phyloP scores from a whole-genome alignment of 768 basidiomycete species.

The Mycena sanguinolenta region DNA sequence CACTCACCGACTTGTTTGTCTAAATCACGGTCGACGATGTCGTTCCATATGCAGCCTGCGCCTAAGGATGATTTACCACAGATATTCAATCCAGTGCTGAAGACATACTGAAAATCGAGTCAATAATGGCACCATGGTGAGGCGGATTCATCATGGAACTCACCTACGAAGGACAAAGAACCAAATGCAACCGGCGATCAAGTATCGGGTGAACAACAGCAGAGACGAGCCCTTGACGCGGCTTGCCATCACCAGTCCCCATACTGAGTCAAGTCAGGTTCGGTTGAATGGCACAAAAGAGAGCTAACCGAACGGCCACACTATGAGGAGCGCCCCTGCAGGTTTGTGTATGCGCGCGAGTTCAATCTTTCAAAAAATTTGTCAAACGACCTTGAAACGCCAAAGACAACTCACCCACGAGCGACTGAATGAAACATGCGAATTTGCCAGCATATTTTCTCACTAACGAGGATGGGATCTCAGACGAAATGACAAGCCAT shows the following conservation, averaged over 20 bases:
- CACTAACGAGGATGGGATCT: no score
- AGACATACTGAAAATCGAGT: neutral
- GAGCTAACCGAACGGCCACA: constrained; percentile 6
- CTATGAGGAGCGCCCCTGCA: neutral
- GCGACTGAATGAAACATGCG: no score
- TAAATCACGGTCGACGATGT: constrained; percentile 37
- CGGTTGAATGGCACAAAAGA: no score
- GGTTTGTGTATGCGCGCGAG: neutral
- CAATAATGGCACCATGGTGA: neutral
- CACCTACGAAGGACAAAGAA: constrained; percentile 8
- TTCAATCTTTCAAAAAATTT: no score
- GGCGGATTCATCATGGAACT: neutral
- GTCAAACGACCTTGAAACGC: no score
- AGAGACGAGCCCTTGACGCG: neutral
- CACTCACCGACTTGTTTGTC: constrained; percentile 37
- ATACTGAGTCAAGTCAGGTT: neutral
- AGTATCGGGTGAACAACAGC: neutral
- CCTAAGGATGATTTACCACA: constrained; percentile 38
- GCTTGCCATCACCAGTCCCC: constrained; percentile 8
- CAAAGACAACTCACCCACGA: no score
- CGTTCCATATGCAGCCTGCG: no score
- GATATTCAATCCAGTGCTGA: no score
- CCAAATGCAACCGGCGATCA: neutral
- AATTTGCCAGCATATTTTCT: no score
- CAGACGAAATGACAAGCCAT: no score